These are phyloP conservation scores for Mercurialis annua DNA, from an alignment of 345 rosid species.

Conservation along the genomic window DNA sequence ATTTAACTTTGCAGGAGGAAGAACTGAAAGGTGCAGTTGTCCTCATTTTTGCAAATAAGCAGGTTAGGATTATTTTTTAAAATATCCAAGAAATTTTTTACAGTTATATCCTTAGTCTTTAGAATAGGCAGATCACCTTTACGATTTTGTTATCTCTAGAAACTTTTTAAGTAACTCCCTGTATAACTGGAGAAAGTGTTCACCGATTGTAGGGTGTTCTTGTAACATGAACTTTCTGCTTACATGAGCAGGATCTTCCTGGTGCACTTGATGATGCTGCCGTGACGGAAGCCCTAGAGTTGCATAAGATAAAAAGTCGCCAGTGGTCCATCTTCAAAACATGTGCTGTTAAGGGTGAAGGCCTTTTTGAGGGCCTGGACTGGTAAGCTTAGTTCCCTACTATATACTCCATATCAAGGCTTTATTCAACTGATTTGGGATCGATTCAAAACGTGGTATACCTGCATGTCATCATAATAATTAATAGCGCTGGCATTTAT, in stretches of 20 bases:
- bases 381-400: constrained; percentile 19
- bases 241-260: constrained; percentile 18
- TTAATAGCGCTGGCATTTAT: neutral
- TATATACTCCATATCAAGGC: neutral
- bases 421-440: neutral
- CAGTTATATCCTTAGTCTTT: neutral
- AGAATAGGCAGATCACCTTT: neutral
- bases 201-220: neutral
- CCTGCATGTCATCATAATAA: neutral
- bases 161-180: neutral
- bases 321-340: constrained; percentile 33
- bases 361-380: constrained; percentile 28
- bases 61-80: constrained; percentile 29
- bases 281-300: constrained; percentile 27
- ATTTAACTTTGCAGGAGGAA: constrained; percentile 38
- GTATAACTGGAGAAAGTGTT: neutral
- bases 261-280: constrained; percentile 28
- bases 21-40: constrained; percentile 51
- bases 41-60: constrained; percentile 58
- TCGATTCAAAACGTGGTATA: neutral
- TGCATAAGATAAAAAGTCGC: constrained; percentile 27
- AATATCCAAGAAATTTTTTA: neutral
- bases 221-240: neutral
- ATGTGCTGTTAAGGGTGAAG: constrained; percentile 29
- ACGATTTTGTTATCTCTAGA: neutral